Evolutionary conservation across 2,329 filamentous ascomycete species (phyloP).

Genomic region (Beauveria varroae): DNA sequence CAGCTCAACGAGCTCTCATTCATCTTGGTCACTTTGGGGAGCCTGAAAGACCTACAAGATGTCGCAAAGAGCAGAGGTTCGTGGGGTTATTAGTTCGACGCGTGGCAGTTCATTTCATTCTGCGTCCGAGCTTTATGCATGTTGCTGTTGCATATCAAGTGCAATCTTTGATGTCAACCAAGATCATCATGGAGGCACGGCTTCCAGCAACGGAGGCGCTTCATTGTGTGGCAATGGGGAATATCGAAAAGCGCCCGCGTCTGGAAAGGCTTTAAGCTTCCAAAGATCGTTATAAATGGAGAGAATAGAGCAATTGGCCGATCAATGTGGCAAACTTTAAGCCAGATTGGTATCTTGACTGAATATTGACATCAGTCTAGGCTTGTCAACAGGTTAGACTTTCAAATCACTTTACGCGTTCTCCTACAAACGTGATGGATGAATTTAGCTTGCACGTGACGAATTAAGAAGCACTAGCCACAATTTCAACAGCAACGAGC

Average conservation of each 20-base stretch:
- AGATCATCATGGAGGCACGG: neutral
- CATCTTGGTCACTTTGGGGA: neutral
- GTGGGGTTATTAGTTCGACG: neutral
- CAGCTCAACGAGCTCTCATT: neutral
- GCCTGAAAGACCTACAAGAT: neutral
- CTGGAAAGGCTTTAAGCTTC: neutral
- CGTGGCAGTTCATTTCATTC: neutral
- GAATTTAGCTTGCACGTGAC: neutral
- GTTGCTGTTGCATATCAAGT: neutral
- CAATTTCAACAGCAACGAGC: neutral
- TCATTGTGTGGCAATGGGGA: neutral
- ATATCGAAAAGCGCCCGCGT: neutral
- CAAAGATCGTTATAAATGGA: neutral
- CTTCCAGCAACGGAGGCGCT: neutral
- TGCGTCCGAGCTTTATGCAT: neutral
- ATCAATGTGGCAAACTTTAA: neutral
- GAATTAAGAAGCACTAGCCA: neutral
- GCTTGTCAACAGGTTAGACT: neutral
- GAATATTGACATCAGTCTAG: neutral
- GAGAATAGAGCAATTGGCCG: neutral
- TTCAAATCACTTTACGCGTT: conserved; percentile 9
- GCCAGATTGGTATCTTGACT: neutral
- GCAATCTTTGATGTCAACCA: neutral
- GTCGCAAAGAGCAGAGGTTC: neutral
- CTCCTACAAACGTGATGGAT: neutral